phyloP scores from a whole-genome alignment of 768 basidiomycete species.

The Agaricus subrufescens region DNA sequence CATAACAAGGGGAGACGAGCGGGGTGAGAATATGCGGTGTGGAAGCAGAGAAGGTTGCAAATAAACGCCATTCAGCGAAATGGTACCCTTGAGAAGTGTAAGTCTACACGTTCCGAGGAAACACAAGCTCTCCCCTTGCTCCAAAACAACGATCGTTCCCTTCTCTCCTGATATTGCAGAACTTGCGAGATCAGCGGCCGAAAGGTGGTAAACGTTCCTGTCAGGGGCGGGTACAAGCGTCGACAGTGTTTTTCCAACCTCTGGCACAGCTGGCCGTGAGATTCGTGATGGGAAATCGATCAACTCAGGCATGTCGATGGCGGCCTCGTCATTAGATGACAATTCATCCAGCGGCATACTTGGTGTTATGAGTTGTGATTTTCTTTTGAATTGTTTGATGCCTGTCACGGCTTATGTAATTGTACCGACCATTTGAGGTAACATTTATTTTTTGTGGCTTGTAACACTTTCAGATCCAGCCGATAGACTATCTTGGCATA shows the following conservation, averaged over 20 bases:
- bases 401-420: too few species aligned
- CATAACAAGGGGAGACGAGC: slow-evolving; percentile 70
- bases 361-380: slow-evolving; percentile 27
- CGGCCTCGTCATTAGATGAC: slow-evolving; percentile 38
- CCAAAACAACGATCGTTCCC: slow-evolving; percentile 39
- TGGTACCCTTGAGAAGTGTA: slow-evolving; percentile 54
- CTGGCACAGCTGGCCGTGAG: not conserved
- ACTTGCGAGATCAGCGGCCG: slow-evolving; percentile 27
- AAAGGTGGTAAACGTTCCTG: slow-evolving; percentile 43
- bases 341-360: slow-evolving; percentile 46
- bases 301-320: slow-evolving; percentile 16
- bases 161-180: slow-evolving; percentile 15
- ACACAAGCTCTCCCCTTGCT: slow-evolving; percentile 47
- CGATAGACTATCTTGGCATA: too few species aligned
- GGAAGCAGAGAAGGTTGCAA: slow-evolving; percentile 33
- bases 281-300: slow-evolving; percentile 11
- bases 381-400: too few species aligned
- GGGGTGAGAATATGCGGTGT: slow-evolving; percentile 69
- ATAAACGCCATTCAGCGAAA: slow-evolving; percentile 54
- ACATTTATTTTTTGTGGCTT: too few species aligned
- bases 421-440: too few species aligned
- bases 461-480: too few species aligned
- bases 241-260: slow-evolving; percentile 26
- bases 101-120: slow-evolving; percentile 67
- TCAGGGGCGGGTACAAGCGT: slow-evolving; percentile 44